Percentiles rank a stretch among this genome's conserved stretches.
Evolutionary conservation across 179 eudicot species (phyloP).

Genomic region (Silene noctiflora): DNA sequence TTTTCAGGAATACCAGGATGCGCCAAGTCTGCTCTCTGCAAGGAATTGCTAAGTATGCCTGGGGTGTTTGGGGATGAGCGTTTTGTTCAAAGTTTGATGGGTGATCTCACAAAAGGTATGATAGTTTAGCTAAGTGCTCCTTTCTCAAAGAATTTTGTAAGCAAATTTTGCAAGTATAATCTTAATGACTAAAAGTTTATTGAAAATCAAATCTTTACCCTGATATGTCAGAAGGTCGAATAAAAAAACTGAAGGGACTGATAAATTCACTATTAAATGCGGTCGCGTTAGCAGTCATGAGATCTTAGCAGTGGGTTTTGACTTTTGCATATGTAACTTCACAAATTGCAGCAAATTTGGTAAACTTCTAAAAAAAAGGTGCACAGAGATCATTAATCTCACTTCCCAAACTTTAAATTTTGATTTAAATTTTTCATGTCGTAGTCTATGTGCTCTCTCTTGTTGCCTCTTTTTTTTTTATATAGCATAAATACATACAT

Average conservation of each 20-base stretch:
- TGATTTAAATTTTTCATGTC: not conserved
- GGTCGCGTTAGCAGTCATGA: not conserved
- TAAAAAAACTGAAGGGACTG: not conserved
- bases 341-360: not conserved
- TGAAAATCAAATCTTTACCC: not conserved
- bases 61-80: conserved; percentile 74
- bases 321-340: not conserved
- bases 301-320: not conserved
- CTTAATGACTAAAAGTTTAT: not conserved
- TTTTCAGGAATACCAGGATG: conserved; percentile 72
- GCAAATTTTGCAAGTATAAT: not conserved
- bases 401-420: not conserved
- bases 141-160: not conserved
- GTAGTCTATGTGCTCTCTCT: not conserved
- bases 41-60: conserved; percentile 57
- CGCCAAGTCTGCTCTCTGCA: conserved; percentile 87
- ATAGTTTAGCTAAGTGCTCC: conserved; percentile 3
- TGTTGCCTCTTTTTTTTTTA: not conserved
- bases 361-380: not conserved
- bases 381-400: not conserved
- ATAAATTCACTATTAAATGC: not conserved
- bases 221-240: conserved; percentile 7
- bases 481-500: not conserved
- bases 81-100: conserved; percentile 82
- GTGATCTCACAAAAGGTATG: conserved; percentile 85